Evolutionary conservation across 495 filamentous ascomycete species (phyloP).

Genomic region (Trichoderma reesei): DNA sequence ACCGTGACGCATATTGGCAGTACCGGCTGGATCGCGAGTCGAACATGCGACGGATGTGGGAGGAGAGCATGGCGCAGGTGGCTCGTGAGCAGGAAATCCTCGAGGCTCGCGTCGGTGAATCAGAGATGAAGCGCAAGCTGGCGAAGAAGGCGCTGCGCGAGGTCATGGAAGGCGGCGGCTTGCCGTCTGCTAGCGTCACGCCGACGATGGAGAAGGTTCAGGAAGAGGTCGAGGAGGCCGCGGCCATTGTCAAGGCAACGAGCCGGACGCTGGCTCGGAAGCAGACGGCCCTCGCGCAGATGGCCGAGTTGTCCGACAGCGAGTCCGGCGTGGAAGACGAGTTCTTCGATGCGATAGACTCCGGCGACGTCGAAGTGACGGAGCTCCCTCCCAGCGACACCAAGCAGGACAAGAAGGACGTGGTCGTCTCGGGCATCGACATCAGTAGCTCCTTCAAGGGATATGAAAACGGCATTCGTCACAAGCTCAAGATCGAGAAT

Average conservation of each 20-base stretch:
- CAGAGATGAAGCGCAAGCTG: constrained; percentile 77
- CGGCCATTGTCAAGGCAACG: constrained; percentile 15
- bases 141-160: constrained; percentile 87
- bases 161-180: constrained; percentile 57
- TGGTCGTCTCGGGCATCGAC: constrained; percentile 40
- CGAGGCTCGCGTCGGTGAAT: constrained; percentile 76
- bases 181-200: constrained; percentile 35
- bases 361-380: constrained; percentile 76
- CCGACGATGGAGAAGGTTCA: constrained; percentile 23
- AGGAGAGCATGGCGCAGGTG: constrained; percentile 94
- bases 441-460: constrained; percentile 73
- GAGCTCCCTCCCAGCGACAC: constrained; percentile 38
- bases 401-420: constrained; percentile 30
- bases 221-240: constrained; percentile 20
- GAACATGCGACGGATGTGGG: constrained; percentile 87
- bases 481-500: constrained; percentile 75
- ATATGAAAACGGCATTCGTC: constrained; percentile 78
- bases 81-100: constrained; percentile 88
- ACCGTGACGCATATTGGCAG: constrained; percentile 95
- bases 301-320: constrained; percentile 61
- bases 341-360: constrained; percentile 95
- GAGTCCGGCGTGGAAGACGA: constrained; percentile 82
- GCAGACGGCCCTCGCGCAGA: constrained; percentile 49
- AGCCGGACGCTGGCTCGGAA: constrained; percentile 30
- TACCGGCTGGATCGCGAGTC: constrained; percentile 84